Conservation (phyloP, 2,329 filamentous ascomycete species). For the Curvularia sp. region DNA sequence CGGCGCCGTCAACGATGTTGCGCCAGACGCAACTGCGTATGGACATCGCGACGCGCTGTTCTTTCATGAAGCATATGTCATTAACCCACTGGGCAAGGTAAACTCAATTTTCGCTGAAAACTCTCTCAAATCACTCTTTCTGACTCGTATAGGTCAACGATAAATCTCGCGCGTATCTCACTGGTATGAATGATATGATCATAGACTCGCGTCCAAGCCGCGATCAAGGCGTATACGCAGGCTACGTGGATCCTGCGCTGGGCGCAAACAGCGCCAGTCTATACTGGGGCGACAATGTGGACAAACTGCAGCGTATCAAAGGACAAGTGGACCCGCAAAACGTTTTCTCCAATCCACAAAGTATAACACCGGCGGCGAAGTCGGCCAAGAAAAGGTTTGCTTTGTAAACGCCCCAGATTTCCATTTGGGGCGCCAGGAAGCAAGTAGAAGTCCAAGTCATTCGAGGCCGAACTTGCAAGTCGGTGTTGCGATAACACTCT, state of each 20-base stretch:
- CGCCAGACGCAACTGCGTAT: constrained; percentile 42
- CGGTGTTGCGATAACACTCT: not conserved
- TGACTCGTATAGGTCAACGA: constrained; percentile 27
- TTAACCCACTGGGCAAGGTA: constrained; percentile 39
- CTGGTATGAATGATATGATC: constrained; percentile 52
- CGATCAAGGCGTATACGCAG: constrained; percentile 58
- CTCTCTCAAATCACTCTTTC: not conserved
- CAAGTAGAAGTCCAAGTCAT: not conserved
- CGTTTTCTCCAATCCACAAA: constrained; percentile 48
- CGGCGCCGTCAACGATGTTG: constrained; percentile 44
- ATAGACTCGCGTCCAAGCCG: constrained; percentile 38
- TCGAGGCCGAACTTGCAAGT: not conserved
- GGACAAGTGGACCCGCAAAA: constrained; percentile 50
- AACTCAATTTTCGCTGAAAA: not conserved
- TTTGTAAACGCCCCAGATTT: not conserved
- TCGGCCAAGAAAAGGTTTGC: not conserved
- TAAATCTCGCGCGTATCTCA: constrained; percentile 50
- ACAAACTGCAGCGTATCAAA: constrained; percentile 49
- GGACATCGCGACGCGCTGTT: constrained; percentile 45
- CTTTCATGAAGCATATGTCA: constrained; percentile 49
- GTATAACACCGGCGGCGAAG: constrained; percentile 34
- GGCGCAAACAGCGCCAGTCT: constrained; percentile 52
- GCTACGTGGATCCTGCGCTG: constrained; percentile 60
- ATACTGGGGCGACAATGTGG: constrained; percentile 55
- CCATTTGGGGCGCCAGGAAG: no score